These are phyloP conservation scores for Amyloporia xantha DNA, from an alignment of 768 basidiomycete species.

Conservation along the genomic window DNA sequence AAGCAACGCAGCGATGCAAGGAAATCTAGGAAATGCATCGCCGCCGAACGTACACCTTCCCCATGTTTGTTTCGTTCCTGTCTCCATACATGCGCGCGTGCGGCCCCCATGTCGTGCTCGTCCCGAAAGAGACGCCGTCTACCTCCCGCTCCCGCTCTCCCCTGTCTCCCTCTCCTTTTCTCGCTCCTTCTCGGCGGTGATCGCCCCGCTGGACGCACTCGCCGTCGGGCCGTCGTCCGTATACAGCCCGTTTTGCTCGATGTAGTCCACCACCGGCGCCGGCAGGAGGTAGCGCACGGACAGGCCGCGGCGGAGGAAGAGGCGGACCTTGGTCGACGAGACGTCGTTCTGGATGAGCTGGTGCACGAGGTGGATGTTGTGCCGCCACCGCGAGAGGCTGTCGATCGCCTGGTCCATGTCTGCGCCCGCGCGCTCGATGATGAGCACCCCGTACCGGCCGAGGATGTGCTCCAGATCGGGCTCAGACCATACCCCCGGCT, in stretches of 20 bases:
- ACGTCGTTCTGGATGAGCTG: conserved; percentile 98
- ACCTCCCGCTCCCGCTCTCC: not conserved
- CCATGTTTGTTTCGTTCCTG: too few relatives aligned
- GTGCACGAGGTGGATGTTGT: conserved; percentile 86
- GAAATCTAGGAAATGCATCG: too few relatives aligned
- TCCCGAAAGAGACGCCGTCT: too few relatives aligned
- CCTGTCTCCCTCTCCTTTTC: conserved; percentile 29
- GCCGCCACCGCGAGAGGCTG: conserved; percentile 64
- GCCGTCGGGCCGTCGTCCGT: conserved; percentile 45
- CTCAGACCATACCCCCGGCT: conserved; percentile 96
- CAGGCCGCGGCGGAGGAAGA: conserved; percentile 73
- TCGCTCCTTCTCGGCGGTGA: conserved; percentile 27
- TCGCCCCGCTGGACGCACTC: conserved; percentile 24
- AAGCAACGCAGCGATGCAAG: too few relatives aligned
- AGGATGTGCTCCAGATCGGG: conserved; percentile 94
- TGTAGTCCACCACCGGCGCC: conserved; percentile 88
- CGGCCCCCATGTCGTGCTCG: too few relatives aligned
- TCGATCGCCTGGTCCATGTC: conserved; percentile 83
- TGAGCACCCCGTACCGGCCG: conserved; percentile 89
- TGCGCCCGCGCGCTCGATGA: conserved; percentile 92
- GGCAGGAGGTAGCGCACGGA: conserved; percentile 90
- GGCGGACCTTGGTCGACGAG: conserved; percentile 86
- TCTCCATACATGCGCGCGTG: too few relatives aligned
- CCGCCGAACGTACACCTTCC: too few relatives aligned
- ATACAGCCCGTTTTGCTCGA: conserved; percentile 77